phyloP scores from a whole-genome alignment of 495 filamentous ascomycete species.

The Aspergillus saccharolyticus region DNA sequence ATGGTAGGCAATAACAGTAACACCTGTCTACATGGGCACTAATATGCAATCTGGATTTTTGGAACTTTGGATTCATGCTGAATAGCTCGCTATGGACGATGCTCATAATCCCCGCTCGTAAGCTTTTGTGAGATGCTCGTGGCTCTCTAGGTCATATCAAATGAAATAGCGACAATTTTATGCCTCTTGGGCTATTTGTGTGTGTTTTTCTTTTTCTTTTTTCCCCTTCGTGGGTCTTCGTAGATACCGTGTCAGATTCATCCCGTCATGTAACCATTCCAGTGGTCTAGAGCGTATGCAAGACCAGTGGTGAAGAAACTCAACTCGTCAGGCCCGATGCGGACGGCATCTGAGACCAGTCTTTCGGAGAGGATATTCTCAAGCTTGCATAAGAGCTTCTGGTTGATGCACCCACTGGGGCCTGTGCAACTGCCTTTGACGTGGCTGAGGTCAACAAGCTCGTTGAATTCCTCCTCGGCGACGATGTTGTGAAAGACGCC shows the following conservation, averaged over 20 bases:
- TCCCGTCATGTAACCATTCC: constrained; percentile 12
- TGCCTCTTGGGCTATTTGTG: neutral
- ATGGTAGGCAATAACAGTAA: no score
- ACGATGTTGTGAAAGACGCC: constrained; percentile 40
- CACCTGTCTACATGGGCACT: no score
- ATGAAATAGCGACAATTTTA: neutral
- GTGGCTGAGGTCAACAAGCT: constrained; percentile 27
- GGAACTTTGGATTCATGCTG: neutral
- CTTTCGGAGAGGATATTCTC: constrained; percentile 35
- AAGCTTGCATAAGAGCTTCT: constrained; percentile 28
- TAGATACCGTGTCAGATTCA: neutral
- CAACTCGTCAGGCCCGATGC: constrained; percentile 36
- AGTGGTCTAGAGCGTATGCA: constrained; percentile 33
- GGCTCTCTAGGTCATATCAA: neutral
- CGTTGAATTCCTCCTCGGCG: constrained; percentile 34
- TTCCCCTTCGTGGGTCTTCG: neutral
- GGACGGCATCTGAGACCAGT: constrained; percentile 28
- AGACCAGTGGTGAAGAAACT: constrained; percentile 43
- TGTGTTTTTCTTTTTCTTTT: neutral
- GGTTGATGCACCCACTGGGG: constrained; percentile 6
- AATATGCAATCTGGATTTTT: neutral
- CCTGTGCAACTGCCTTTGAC: constrained; percentile 14
- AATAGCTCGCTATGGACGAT: neutral
- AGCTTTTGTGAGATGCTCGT: neutral
- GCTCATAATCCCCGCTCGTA: neutral